phyloP scores from a whole-genome alignment of 768 basidiomycete genomes.

The Amanita inopinata region DNA sequence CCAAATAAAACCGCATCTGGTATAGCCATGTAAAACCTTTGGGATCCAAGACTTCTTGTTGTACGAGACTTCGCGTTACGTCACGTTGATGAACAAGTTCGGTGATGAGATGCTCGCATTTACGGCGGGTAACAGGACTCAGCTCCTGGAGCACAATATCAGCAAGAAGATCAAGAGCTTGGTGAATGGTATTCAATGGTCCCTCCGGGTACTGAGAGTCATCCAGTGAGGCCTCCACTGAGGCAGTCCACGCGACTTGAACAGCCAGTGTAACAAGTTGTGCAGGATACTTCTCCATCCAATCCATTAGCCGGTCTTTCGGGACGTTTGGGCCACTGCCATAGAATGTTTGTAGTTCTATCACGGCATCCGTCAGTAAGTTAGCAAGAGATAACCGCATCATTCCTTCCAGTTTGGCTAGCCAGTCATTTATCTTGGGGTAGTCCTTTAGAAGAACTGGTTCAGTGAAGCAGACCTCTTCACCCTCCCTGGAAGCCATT shows the following conservation, averaged over 20 bases:
- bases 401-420: conserved; percentile 82
- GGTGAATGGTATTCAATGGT: conserved; percentile 64
- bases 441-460: conserved; percentile 86
- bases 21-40: conserved; percentile 88
- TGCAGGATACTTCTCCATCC: conserved; percentile 93
- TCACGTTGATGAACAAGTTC: conserved; percentile 98
- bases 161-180: conserved; percentile 89
- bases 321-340: conserved; percentile 50
- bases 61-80: conserved; percentile 74
- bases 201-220: conserved; percentile 43
- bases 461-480: conserved; percentile 77
- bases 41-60: conserved; percentile 50
- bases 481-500: conserved; percentile 94
- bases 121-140: conserved; percentile 82
- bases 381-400: conserved; percentile 87
- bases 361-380: conserved; percentile 70
- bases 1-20: conserved; percentile 97
- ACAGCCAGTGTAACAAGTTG: conserved; percentile 94
- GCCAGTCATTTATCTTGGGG: conserved; percentile 99
- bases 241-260: conserved; percentile 89
- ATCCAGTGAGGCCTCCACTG: conserved; percentile 67
- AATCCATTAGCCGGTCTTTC: conserved; percentile 64
- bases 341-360: conserved; percentile 76
- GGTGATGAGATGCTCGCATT: conserved; percentile 98
- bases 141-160: conserved; percentile 93